These are phyloP conservation scores for Trypanosomatidae sp. DNA, from an alignment of 208 protist genomes.

Conservation along the genomic window DNA sequence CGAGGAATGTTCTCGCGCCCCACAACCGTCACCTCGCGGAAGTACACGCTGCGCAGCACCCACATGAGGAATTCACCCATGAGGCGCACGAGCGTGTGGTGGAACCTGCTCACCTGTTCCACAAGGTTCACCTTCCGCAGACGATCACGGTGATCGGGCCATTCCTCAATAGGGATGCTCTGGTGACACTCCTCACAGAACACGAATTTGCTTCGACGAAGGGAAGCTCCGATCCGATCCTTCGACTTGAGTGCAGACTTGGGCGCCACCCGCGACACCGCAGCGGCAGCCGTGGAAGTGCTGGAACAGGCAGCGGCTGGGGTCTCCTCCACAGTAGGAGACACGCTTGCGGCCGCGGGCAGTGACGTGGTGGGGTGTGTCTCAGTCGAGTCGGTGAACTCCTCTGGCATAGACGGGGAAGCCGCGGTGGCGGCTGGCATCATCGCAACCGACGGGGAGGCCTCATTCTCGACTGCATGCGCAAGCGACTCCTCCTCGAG, in stretches of 20 bases:
- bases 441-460: not conserved
- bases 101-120: constrained; percentile 53
- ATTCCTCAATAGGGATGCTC: constrained; percentile 67
- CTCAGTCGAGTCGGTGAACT: not conserved
- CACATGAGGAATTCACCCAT: constrained; percentile 89
- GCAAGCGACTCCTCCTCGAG: constrained; percentile 16
- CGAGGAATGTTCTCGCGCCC: constrained; percentile 88
- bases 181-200: constrained; percentile 63
- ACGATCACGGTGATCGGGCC: constrained; percentile 76
- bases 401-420: not conserved
- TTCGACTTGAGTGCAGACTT: constrained; percentile 33
- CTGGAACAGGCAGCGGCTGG: not conserved
- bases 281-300: not conserved
- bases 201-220: constrained; percentile 32
- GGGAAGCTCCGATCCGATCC: constrained; percentile 47
- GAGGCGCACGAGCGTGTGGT: constrained; percentile 42
- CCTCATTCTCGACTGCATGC: not conserved
- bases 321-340: not conserved
- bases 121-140: constrained; percentile 60
- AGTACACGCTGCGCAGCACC: constrained; percentile 90
- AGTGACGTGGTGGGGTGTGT: not conserved
- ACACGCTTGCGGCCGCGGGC: not conserved
- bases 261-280: not conserved
- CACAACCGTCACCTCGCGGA: constrained; percentile 90
- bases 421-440: not conserved